phyloP scores from a whole-genome alignment of 306 rosid genomes.

The Delonix regia region DNA sequence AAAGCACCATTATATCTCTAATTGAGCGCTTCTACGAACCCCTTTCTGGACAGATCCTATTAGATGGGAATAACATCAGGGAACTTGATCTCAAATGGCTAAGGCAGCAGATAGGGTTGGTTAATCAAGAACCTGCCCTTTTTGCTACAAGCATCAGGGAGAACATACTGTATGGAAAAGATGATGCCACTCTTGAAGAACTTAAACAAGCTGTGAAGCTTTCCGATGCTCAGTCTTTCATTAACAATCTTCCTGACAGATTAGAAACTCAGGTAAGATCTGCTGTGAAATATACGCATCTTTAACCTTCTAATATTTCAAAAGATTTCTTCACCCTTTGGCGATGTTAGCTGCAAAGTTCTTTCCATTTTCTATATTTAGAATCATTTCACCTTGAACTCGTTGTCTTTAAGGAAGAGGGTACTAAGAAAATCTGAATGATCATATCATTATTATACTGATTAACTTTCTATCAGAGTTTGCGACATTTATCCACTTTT shows the following conservation, averaged over 20 bases:
- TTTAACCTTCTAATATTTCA: neutral
- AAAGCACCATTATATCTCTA: constrained; percentile 79
- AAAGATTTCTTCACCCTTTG: neutral
- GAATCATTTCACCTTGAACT: neutral
- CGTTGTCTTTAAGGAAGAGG: no score
- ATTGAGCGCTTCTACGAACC: constrained; percentile 94
- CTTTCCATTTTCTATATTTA: neutral
- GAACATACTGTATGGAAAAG: constrained; percentile 84
- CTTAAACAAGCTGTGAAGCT: constrained; percentile 66
- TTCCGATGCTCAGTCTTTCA: constrained; percentile 76
- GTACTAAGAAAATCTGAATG: no score
- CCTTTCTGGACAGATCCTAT: constrained; percentile 65
- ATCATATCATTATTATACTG: no score
- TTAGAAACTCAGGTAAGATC: constrained; percentile 80
- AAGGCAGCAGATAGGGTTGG: constrained; percentile 82
- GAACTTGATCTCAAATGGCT: constrained; percentile 84
- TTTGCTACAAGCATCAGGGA: constrained; percentile 86
- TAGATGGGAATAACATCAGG: constrained; percentile 58
- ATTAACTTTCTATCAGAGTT: neutral
- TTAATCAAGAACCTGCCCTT: constrained; percentile 92
- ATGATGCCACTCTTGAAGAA: constrained; percentile 73
- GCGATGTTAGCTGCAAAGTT: neutral
- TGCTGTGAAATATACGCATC: neutral
- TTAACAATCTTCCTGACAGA: constrained; percentile 84
- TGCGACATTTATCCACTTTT: no score